Evolutionary conservation across 331 rosid species (phyloP).

Genomic region (Prunus yedoensis): DNA sequence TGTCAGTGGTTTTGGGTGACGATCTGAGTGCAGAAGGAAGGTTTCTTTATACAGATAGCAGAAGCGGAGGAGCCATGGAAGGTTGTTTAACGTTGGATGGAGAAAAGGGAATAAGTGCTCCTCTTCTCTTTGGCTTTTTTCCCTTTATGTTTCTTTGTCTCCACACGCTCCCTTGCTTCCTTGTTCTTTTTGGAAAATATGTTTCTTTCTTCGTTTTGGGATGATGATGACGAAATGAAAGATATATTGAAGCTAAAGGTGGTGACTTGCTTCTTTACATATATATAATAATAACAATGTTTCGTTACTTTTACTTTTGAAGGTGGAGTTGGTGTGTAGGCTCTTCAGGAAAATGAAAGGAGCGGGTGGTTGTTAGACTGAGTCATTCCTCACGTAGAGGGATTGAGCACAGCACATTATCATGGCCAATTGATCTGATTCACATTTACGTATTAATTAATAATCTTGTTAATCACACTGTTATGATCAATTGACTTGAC

Average conservation of each 20-base stretch:
- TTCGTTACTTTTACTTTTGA: constrained; percentile 78
- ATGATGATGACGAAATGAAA: not conserved
- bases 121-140: constrained; percentile 18
- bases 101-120: constrained; percentile 2
- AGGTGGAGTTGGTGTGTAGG: constrained; percentile 65
- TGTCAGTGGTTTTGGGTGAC: constrained; percentile 26
- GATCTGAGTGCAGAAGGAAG: constrained; percentile 28
- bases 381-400: not conserved
- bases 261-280: constrained; percentile 18
- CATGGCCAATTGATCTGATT: no score
- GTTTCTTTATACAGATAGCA: constrained; percentile 37
- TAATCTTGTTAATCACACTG: no score
- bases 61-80: constrained; percentile 45
- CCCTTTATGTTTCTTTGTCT: constrained; percentile 31
- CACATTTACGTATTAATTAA: accelerated
- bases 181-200: constrained; percentile 1
- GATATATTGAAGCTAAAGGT: constrained; percentile 6
- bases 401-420: no score
- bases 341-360: constrained; percentile 52
- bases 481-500: no score
- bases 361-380: constrained; percentile 47
- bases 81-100: constrained; percentile 26
- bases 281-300: constrained; percentile 24
- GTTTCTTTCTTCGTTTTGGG: not conserved
- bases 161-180: constrained; percentile 38